Evolutionary conservation across 2,329 filamentous ascomycete species (phyloP).

Genomic region (Trichoderma sp.): DNA sequence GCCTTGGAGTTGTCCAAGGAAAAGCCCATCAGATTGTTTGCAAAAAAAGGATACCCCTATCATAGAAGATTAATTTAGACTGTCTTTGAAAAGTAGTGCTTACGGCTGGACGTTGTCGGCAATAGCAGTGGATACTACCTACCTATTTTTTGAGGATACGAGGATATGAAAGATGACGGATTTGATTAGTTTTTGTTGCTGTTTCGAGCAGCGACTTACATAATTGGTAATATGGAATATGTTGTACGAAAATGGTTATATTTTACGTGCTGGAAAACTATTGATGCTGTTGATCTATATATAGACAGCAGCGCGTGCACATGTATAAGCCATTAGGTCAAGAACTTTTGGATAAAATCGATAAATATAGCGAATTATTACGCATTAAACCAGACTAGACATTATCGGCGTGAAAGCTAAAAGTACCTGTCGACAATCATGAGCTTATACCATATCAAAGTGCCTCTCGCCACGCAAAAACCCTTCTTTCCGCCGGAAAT

Average conservation of each 20-base stretch:
- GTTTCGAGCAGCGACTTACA: not conserved
- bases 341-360: not conserved
- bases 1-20: not conserved
- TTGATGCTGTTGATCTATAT: too few relatives aligned
- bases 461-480: not conserved
- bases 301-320: not conserved
- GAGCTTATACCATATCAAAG: not conserved
- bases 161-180: not conserved
- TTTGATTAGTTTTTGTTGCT: not conserved
- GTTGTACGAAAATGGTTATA: not conserved
- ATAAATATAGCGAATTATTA: not conserved
- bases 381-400: not conserved
- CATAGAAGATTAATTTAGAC: not conserved
- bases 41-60: not conserved
- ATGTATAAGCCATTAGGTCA: not conserved
- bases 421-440: not conserved
- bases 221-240: slow-evolving; percentile 1
- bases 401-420: not conserved
- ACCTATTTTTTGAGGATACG: not conserved
- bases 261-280: too few relatives aligned
- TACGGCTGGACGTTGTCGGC: slow-evolving; percentile 5
- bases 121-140: slow-evolving; percentile 2
- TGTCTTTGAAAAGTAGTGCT: not conserved
- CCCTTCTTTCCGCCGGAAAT: too few relatives aligned
- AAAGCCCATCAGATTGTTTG: not conserved